phyloP scores from a whole-genome alignment of 176 grass and related monocot species.

The Ensete ventricosum region DNA sequence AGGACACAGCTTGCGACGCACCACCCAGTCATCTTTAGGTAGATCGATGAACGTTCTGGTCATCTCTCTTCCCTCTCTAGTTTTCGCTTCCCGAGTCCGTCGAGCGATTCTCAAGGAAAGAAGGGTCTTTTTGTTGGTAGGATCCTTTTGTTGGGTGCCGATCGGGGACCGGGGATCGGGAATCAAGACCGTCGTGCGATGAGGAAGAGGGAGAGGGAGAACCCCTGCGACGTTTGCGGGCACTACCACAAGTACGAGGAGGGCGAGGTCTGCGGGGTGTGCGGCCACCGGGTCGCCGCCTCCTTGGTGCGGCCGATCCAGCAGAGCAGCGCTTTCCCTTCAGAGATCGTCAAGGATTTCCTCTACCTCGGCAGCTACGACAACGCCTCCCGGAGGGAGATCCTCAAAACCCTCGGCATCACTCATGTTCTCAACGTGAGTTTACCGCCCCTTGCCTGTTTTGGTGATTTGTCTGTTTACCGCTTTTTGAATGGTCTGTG shows the following conservation, averaged over 20 bases:
- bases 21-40: no score
- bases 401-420: conserved; percentile 56
- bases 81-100: no score
- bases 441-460: not conserved
- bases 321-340: conserved; percentile 55
- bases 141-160: no score
- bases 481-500: not conserved
- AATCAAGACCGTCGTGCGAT: conserved; percentile 17
- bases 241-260: conserved; percentile 94
- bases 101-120: no score
- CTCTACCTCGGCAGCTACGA: conserved; percentile 93
- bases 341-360: conserved; percentile 65
- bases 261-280: conserved; percentile 83
- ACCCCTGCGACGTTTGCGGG: conserved; percentile 81
- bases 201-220: conserved; percentile 30
- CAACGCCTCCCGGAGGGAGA: conserved; percentile 64
- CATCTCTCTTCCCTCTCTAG: no score
- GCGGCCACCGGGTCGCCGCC: conserved; percentile 57
- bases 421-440: conserved; percentile 81
- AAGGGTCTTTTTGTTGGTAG: no score
- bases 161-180: no score
- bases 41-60: no score
- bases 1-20: no score
- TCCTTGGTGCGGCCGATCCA: not conserved
- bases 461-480: not conserved